Percentiles rank a stretch among this genome's conserved stretches.
phyloP scores from a whole-genome alignment of 2,329 filamentous ascomycete genomes.

The Plenodomus tracheiphilus region DNA sequence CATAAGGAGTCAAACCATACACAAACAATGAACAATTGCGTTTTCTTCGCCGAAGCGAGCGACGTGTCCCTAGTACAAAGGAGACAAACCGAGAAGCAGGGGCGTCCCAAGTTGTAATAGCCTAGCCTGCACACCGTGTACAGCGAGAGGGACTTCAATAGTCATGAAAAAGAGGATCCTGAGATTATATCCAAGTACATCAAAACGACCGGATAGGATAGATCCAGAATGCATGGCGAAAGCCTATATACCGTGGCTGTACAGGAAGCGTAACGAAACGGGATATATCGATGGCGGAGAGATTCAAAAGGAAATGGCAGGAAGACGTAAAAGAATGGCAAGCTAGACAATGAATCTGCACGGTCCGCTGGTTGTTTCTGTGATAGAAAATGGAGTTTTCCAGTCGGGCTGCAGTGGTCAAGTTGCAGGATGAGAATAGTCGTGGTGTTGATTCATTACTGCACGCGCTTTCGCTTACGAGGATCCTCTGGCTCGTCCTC shows the following conservation, averaged over 20 bases:
- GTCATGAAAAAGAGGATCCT: neutral
- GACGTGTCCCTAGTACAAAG: neutral
- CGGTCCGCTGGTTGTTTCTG: neutral
- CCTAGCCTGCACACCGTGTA: neutral
- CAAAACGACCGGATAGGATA: neutral
- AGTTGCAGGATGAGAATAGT: no score
- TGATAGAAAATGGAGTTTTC: neutral
- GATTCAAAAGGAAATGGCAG: neutral
- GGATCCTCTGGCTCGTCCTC: slow-evolving; percentile 66
- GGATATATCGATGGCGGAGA: neutral
- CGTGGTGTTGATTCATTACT: no score
- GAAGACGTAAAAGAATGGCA: neutral
- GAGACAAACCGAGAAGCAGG: neutral
- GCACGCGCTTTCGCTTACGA: slow-evolving; percentile 60
- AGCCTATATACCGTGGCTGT: neutral
- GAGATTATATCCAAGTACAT: neutral
- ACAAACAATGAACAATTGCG: neutral
- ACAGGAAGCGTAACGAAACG: neutral
- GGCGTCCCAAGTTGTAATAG: neutral
- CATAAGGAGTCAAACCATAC: neutral
- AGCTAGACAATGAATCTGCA: neutral
- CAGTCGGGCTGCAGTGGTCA: no score
- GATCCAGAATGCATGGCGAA: neutral
- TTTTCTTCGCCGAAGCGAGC: neutral
- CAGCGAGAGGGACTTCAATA: neutral